phyloP scores from a whole-genome alignment of 306 rosid genomes.

The Betula pendula region DNA sequence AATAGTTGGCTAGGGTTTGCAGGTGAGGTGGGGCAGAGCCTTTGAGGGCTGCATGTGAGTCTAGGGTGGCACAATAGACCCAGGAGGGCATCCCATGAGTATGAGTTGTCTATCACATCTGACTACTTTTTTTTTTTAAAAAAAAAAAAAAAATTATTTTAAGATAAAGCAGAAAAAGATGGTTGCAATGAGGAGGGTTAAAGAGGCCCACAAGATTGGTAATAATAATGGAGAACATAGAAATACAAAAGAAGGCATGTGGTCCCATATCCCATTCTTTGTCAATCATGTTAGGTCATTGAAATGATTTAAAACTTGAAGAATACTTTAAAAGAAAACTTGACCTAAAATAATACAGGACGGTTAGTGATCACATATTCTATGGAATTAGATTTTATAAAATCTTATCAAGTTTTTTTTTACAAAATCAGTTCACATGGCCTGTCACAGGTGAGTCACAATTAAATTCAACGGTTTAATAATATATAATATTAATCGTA shows the following conservation, averaged over 20 bases:
- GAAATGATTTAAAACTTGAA: not conserved
- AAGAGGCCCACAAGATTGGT: slow-evolving; percentile 25
- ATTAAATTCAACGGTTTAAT: too few relatives aligned
- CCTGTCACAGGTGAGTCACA: too few relatives aligned
- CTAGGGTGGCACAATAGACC: slow-evolving; percentile 2
- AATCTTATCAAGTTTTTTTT: too few relatives aligned
- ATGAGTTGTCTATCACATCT: slow-evolving; percentile 47
- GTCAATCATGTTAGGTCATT: not conserved
- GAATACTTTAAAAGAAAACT: too few relatives aligned
- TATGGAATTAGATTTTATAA: too few relatives aligned
- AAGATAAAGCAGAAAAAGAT: not conserved
- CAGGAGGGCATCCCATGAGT: slow-evolving; percentile 33
- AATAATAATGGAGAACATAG: slow-evolving; percentile 12
- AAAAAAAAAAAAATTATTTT: not conserved
- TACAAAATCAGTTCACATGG: too few relatives aligned
- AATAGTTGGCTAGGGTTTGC: too few relatives aligned
- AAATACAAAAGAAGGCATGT: not conserved
- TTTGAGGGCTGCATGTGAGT: slow-evolving; percentile 43
- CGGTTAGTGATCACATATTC: too few relatives aligned
- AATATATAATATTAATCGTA: too few relatives aligned
- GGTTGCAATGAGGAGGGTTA: not conserved
- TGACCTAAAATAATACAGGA: too few relatives aligned
- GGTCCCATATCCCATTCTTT: not conserved
- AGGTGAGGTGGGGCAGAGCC: not conserved
- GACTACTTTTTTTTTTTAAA: not conserved